Percentiles rank a stretch among this genome's conserved stretches.
Conservation (phyloP, 2,329 filamentous ascomycete species). For the Ophiostoma himal-ulmi region DNA sequence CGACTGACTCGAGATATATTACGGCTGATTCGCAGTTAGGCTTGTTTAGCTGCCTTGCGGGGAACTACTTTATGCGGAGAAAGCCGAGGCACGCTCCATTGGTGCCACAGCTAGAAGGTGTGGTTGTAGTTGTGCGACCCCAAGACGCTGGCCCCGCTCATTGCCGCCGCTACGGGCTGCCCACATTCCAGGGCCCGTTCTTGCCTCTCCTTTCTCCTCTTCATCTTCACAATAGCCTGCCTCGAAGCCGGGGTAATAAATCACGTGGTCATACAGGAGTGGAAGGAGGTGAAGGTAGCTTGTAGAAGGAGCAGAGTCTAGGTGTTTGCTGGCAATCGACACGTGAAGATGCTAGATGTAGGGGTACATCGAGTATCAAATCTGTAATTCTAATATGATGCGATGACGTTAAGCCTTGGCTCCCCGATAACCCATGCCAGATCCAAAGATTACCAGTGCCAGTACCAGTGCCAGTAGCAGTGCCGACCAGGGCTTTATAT, state of each 20-base stretch:
- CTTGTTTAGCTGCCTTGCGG: neutral
- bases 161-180: conserved; percentile 9
- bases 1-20: neutral
- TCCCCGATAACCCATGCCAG: neutral
- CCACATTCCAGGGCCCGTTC: neutral
- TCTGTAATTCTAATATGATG: neutral
- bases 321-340: too few relatives aligned
- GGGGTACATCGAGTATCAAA: too few relatives aligned
- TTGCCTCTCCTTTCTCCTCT: neutral
- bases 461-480: neutral
- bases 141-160: neutral
- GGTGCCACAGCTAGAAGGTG: too few relatives aligned
- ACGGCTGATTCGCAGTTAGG: neutral
- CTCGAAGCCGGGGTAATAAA: neutral
- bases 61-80: neutral
- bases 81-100: neutral
- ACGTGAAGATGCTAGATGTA: too few relatives aligned
- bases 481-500: neutral
- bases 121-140: neutral
- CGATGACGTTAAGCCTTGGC: neutral
- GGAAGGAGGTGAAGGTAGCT: neutral
- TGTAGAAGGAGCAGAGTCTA: too few relatives aligned
- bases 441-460: neutral
- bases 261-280: neutral
- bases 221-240: neutral